phyloP scores from a whole-genome alignment of 1,284 basidiomycete genomes.

The Rhodotorula glutinis region DNA sequence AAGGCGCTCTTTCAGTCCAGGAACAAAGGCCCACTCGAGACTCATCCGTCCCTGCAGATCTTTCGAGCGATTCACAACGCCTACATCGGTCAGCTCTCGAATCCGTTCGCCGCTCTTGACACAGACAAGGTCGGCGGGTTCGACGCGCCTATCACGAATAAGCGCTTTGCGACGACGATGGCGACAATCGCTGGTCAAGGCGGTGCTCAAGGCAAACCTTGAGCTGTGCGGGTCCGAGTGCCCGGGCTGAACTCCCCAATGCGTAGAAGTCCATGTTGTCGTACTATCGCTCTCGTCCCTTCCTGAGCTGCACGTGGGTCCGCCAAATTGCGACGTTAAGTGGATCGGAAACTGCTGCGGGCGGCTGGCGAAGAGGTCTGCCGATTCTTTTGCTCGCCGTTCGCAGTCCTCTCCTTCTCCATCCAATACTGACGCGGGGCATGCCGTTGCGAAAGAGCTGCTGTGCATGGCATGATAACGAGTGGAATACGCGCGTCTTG shows the following conservation, averaged over 20 bases:
- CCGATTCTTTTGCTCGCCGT: no score
- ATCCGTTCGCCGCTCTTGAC: constrained; percentile 45
- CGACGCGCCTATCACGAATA: constrained; percentile 32
- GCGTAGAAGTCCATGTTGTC: constrained; percentile 11
- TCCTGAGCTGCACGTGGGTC: no score
- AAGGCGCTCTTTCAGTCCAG: no score
- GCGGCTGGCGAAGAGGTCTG: no score
- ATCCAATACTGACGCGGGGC: no score
- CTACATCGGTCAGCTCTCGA: constrained; percentile 47
- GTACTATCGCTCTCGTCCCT: neutral
- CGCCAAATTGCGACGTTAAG: no score
- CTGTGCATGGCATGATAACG: no score
- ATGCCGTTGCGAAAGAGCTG: no score
- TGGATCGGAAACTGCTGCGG: no score
- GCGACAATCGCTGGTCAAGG: constrained; percentile 30
- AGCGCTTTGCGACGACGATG: constrained; percentile 30
- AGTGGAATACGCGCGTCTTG: no score
- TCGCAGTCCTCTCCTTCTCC: no score
- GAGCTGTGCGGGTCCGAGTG: neutral
- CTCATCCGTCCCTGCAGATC: constrained; percentile 35
- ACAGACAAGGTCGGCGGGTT: constrained; percentile 27
- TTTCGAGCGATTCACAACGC: constrained; percentile 48
- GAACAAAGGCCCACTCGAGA: neutral
- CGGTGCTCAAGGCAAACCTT: neutral
- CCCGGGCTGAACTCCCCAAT: neutral